These are phyloP conservation scores for Ammopiptanthus mongolicus DNA, from an alignment of 306 rosid genomes.

Conservation along the genomic window DNA sequence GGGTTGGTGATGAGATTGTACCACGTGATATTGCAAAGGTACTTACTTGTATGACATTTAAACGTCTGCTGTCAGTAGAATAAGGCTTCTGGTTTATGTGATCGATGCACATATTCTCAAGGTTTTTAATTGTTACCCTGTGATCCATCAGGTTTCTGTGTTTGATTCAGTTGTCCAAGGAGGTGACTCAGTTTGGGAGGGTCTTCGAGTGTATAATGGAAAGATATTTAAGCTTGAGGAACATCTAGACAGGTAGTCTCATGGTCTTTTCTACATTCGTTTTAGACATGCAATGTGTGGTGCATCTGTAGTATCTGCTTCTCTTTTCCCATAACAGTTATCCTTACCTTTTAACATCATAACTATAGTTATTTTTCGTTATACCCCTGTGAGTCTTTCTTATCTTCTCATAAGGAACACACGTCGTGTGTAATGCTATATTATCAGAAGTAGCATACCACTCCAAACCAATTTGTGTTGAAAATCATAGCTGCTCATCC, in stretches of 20 bases:
- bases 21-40: slow-evolving; percentile 89
- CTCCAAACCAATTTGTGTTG: neutral
- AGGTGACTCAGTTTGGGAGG: slow-evolving; percentile 94
- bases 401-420: neutral
- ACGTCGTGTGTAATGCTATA: neutral
- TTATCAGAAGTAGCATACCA: neutral
- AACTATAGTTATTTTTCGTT: neutral
- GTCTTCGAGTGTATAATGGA: slow-evolving; percentile 73
- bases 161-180: slow-evolving; percentile 92
- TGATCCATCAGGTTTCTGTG: slow-evolving; percentile 64
- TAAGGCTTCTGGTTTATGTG: slow-evolving; percentile 9
- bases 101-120: slow-evolving; percentile 11
- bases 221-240: slow-evolving; percentile 84
- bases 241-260: slow-evolving; percentile 63
- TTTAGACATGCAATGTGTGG: neutral
- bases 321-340: neutral
- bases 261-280: neutral
- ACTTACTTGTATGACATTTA: neutral
- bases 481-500: neutral
- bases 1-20: slow-evolving; percentile 82
- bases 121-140: slow-evolving; percentile 21
- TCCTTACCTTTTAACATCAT: neutral
- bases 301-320: neutral
- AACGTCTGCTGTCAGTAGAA: neutral
- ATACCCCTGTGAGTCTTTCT: neutral